A percentile compares a stretch with the other conserved stretches of the same genome.
Conservation (phyloP, 2,329 filamentous ascomycete species). For the Colletotrichum sp. region DNA sequence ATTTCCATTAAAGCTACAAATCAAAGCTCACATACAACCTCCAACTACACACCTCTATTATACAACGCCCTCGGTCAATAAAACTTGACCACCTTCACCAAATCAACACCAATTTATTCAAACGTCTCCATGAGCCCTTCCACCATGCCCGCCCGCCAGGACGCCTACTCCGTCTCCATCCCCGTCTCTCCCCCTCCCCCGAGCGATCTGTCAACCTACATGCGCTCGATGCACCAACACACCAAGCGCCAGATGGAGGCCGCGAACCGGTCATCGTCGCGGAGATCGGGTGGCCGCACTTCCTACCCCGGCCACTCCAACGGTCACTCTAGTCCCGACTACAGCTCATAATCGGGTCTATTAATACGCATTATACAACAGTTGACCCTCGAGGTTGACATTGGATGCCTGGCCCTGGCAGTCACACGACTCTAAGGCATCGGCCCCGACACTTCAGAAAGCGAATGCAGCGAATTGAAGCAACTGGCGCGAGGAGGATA, state of each 20-base stretch:
- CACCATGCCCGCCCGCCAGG: conserved; percentile 46
- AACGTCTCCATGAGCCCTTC: conserved; percentile 14
- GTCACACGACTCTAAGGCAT: background rate
- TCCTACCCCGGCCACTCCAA: conserved; percentile 30
- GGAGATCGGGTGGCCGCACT: conserved; percentile 18
- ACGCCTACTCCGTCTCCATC: conserved; percentile 34
- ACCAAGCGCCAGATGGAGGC: conserved; percentile 71
- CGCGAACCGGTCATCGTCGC: conserved; percentile 48
- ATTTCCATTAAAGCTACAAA: background rate
- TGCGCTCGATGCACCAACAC: conserved; percentile 67
- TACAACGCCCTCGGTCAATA: background rate
- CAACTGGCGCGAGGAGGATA: background rate
- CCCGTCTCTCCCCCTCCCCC: conserved; percentile 43
- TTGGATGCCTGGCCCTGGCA: fast-evolving
- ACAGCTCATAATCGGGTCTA: background rate
- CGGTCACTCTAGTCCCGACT: conserved; percentile 23
- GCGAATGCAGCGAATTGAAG: background rate
- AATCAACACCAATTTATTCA: background rate
- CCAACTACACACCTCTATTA: background rate
- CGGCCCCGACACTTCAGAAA: background rate
- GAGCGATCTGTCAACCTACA: conserved; percentile 59
- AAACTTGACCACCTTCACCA: background rate
- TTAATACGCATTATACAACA: background rate
- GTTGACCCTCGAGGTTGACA: fast-evolving
- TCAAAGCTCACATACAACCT: background rate